Conservation (phyloP, 768 basidiomycete genomes). For the Cystobasidium tubakii region DNA sequence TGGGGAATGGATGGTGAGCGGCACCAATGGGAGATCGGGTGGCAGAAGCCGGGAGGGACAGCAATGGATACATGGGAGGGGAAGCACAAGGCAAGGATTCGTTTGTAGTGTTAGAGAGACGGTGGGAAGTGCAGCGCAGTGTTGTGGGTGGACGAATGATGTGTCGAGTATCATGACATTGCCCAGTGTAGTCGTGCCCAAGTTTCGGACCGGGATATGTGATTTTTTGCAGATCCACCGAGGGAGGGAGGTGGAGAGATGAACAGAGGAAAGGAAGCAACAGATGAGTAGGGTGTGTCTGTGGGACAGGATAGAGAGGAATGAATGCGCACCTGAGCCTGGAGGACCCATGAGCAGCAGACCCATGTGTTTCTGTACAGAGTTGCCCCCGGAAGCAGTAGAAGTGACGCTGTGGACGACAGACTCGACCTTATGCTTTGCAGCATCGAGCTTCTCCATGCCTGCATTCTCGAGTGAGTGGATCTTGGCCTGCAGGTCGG, state of each 20-base stretch:
- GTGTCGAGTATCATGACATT: no score
- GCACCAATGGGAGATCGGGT: no score
- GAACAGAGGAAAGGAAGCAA: background rate
- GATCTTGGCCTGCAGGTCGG: slow-evolving; percentile 88
- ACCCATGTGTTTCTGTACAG: slow-evolving; percentile 64
- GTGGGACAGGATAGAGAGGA: background rate
- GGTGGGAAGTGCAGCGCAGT: background rate
- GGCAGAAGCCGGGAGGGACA: no score
- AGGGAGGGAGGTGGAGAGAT: background rate
- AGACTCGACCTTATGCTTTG: slow-evolving; percentile 43
- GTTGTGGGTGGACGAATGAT: background rate
- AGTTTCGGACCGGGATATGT: no score
- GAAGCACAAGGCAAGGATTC: no score
- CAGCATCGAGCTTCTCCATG: slow-evolving; percentile 24
- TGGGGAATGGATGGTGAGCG: no score
- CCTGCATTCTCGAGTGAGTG: slow-evolving; percentile 64
- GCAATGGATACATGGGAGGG: no score
- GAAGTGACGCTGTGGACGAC: slow-evolving; percentile 53
- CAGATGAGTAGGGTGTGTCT: background rate
- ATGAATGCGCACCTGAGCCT: slow-evolving; percentile 69
- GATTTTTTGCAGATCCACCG: background rate
- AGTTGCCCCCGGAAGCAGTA: slow-evolving; percentile 48
- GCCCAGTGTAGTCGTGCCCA: no score
- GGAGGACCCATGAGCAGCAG: slow-evolving; percentile 94
- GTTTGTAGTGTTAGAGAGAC: no score